phyloP scores from a whole-genome alignment of 1,284 basidiomycete genomes.

The Leccinum fuscescens region DNA sequence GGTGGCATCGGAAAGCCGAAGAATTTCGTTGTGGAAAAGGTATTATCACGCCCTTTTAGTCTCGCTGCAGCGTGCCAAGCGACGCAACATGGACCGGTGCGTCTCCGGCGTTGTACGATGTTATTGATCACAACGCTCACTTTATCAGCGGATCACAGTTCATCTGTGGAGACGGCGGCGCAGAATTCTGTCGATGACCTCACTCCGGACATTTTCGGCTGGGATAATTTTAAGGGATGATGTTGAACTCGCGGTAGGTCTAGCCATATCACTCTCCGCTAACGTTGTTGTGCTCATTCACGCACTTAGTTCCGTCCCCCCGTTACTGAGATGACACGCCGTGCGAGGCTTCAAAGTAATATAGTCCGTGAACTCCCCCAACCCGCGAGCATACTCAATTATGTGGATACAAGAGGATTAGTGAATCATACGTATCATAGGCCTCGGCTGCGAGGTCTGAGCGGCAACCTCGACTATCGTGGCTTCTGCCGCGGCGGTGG shows the following conservation, averaged over 20 bases:
- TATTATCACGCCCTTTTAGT: too few species aligned
- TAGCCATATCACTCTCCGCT: conserved; percentile 8
- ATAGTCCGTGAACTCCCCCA: conserved; percentile 29
- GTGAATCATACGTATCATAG: conserved; percentile 29
- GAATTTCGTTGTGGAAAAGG: too few species aligned
- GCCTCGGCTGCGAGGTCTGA: conserved; percentile 26
- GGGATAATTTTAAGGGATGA: conserved; percentile 99
- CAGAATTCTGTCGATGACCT: conserved; percentile 99
- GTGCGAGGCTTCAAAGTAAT: conserved; percentile 26
- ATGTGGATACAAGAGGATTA: conserved; percentile 29
- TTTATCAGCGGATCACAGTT: too few species aligned
- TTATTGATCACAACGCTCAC: too few species aligned
- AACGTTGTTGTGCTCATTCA: conserved; percentile 22
- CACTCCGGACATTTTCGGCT: conserved; percentile 87
- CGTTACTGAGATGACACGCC: conserved; percentile 31
- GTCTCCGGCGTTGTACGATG: too few species aligned
- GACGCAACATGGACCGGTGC: too few species aligned
- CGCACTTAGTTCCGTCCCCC: conserved; percentile 69
- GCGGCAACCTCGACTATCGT: conserved; percentile 17
- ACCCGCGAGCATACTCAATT: conserved; percentile 32
- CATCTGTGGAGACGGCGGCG: conserved; percentile 60
- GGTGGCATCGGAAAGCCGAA: too few species aligned
- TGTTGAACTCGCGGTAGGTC: conserved; percentile 91
- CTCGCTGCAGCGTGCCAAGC: too few species aligned
- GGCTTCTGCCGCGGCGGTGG: conserved; percentile 35